Evolutionary conservation across 2,329 filamentous ascomycete species (phyloP).

Genomic region (Verticillium tricorpus): DNA sequence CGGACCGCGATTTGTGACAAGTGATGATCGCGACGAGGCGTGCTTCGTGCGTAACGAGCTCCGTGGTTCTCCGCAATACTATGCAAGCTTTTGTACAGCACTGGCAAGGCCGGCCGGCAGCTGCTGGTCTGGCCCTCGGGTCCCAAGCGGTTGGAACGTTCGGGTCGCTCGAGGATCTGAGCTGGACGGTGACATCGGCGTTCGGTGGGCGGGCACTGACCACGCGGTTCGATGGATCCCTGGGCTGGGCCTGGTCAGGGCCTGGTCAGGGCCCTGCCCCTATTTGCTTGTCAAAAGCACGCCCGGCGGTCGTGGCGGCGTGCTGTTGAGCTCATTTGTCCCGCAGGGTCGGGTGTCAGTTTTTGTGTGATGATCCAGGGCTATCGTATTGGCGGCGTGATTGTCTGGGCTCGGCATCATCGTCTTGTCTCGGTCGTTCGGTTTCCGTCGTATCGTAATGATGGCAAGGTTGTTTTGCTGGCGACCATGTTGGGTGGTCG

Average conservation of each 20-base stretch:
- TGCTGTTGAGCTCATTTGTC: neutral
- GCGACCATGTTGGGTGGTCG: neutral
- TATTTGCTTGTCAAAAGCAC: neutral
- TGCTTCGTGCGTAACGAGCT: neutral
- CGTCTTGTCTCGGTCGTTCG: neutral
- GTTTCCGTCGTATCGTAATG: neutral
- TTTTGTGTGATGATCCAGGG: neutral
- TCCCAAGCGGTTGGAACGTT: slow-evolving; percentile 3
- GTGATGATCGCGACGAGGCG: neutral
- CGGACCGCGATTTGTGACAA: neutral
- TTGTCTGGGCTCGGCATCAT: neutral
- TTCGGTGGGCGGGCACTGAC: neutral
- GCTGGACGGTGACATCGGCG: neutral
- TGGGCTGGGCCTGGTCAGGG: neutral
- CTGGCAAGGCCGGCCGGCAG: neutral
- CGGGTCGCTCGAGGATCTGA: neutral
- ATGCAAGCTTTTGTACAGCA: neutral
- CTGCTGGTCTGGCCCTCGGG: neutral
- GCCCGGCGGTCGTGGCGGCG: neutral
- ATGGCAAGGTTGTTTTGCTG: neutral
- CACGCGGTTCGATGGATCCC: neutral
- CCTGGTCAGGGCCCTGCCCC: neutral
- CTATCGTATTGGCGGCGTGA: neutral
- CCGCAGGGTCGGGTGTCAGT: neutral
- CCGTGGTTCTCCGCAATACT: neutral